Evolutionary conservation across 805 yeast genomes (phyloP), one percentile per base, ranked within the genome.

Genomic region (Lipomyces japonicus): DNA sequence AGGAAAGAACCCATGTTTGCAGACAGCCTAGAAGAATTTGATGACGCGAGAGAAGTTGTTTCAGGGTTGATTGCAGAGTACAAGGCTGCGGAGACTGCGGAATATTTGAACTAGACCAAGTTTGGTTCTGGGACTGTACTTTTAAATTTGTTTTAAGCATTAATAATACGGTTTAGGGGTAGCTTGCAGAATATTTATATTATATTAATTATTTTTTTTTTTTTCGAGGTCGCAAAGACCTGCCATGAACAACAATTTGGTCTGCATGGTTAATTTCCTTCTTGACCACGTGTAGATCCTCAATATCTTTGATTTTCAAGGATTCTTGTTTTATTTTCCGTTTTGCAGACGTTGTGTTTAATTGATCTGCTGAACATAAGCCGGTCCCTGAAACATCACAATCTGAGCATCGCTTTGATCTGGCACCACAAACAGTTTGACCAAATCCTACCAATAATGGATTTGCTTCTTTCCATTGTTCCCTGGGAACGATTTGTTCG

Each of bases 401-500:
- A 4, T 82, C 57, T 61, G 83, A 90, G 67, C 96, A 88, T 53
- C 84, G 74, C 42, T 74, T 68, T 10, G 75, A 65, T 3, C 81
- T 81, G 47, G 82, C 74, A 9, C 61, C 61, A 64, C 97, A 90
- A 2, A 90, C 76, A 0, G 83, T 81, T 65, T 90, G 97, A 10
- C 97, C 97, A 71, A 89, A 90, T 3, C 97, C 97, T 6, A 90
- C 97, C 4, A 91, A 67, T 7, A 84, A 66, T 1, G 95, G 95
- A 64, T 90, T 90, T 36, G 91, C 80, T 49, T 86, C 95, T 9
- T 74, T 71, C 97, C 97, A 90, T 40, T 78, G 73, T 30, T 79
- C 79, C 40, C 63, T 67, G 0, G 95, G 90, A 9, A 90, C 68
- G 93, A 95, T 86, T 22, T 70, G 65, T 63, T 90, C 85, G 36